Base-by-base conservation (phyloP, 1,284 basidiomycete genomes). In the Papiliotrema flavescens region DNA sequence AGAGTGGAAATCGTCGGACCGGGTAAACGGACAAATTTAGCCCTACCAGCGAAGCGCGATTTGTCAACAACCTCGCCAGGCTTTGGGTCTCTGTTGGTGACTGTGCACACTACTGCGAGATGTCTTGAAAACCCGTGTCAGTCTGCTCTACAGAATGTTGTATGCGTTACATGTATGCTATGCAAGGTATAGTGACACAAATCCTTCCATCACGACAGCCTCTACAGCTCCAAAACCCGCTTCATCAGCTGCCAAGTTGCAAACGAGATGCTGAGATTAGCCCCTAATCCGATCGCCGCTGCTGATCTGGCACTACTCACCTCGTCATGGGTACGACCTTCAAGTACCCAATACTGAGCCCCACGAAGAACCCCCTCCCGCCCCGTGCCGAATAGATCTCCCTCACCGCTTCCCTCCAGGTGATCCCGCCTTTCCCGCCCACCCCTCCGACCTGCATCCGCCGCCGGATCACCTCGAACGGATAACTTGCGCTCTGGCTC, bases 251-350 rank as follows among this genome's bases (percentile, higher is more conserved):
- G 75, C 76, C 76, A 78, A 13, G 76, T 77, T 8, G 76, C 68
- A 51, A 74, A 78, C 2, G 76, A 76, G 28, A 77, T 72, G 15
- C 13, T 44, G 34, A 19, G n/a, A 35, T 34, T 35, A 13, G 7
- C 8, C 6, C 8, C 14, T 6, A 19, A 20, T 19, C 14, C 24
- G 20, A n/a, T n/a, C n/a, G n/a, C n/a, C n/a, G n/a, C n/a, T n/a
- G n/a, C n/a, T n/a, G n/a, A n/a, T n/a, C n/a, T n/a, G n/a, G n/a
- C 22, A 14, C 17, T 14, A 66, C 76, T 68, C 55, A 76, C 76
- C 74, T 72, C 1, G 89, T 96, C 93, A 98, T 97, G 14, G 95
- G 95, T 50, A 98, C 83, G n/a, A 97, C 87, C 80, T 98, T 98
- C 55, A 98, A 69, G 76, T 92, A 96, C 0, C 96, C 96, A 62